phyloP scores from a whole-genome alignment of 352 stramenopile species.

The Phytophthora tubulina region DNA sequence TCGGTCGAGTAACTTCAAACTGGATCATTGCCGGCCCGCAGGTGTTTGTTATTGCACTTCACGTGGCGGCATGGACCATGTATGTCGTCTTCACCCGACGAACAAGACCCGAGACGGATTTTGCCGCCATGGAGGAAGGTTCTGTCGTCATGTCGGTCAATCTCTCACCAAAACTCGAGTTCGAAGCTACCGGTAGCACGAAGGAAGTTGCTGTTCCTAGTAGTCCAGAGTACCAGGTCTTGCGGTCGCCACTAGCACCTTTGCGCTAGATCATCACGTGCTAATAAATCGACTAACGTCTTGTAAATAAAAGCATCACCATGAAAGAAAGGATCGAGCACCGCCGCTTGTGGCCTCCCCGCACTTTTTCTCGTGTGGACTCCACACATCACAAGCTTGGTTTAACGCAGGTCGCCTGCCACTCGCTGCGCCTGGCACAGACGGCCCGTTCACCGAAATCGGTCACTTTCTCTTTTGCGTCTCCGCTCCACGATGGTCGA shows the following conservation, averaged over 20 bases:
- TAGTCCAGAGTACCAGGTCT: slow-evolving; percentile 31
- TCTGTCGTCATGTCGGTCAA: slow-evolving; percentile 19
- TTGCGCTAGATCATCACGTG: neutral
- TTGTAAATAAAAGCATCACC: neutral
- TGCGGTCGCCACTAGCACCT: slow-evolving; percentile 32
- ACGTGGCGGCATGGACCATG: slow-evolving; percentile 43
- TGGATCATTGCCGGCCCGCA: slow-evolving; percentile 67
- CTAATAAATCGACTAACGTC: slow-evolving; percentile 16
- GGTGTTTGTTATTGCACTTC: slow-evolving; percentile 50
- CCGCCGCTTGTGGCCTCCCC: neutral
- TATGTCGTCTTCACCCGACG: slow-evolving; percentile 42
- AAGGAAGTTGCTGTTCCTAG: slow-evolving; percentile 18
- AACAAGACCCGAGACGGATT: slow-evolving; percentile 5
- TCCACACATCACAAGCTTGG: neutral
- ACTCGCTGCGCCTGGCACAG: slow-evolving; percentile 1
- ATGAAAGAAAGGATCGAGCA: slow-evolving; percentile 7
- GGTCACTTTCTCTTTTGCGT: slow-evolving; percentile 14
- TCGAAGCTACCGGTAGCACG: neutral
- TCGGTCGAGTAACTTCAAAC: slow-evolving; percentile 53
- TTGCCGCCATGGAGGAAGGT: slow-evolving; percentile 22
- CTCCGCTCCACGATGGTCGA: slow-evolving; percentile 20
- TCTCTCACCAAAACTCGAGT: slow-evolving; percentile 26
- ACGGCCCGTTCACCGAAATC: neutral
- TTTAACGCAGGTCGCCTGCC: too few species aligned
- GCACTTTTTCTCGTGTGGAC: too few species aligned